Evolutionary conservation across 2,329 filamentous ascomycete genomes (phyloP), one percentile per base, ranked within the genome.

Genomic region (Colletotrichum gigasporum): DNA sequence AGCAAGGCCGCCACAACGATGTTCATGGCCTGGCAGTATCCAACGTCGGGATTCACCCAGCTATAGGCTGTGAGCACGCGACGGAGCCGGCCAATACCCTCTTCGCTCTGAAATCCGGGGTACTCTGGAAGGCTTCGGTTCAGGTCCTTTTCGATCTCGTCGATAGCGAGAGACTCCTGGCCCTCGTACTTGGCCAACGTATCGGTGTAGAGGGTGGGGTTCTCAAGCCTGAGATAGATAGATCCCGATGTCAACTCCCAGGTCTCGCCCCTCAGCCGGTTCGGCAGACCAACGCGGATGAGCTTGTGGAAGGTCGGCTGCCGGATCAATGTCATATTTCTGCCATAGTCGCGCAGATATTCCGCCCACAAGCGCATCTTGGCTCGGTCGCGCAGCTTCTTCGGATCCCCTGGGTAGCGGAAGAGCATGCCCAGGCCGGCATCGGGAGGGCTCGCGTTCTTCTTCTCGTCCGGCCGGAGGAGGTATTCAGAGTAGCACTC

Each of bases 11-110:
- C 96, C 57, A 97, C 95, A 32, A 99, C 96, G 70, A 99, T 99
- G 77, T 99, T 99, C 96, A 99, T 99, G 67, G 96, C 96, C 79
- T 99, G 96, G 77, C 96, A 99, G 78, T 99, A 99, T 69, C 96
- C 96, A 58, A 99, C 94, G 69, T 97, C 94, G 55, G 92, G 87
- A 72, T 99, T 96, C 50, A 91, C 92, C 96, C 96, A 99, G 79
- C 94, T 97, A 81, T 99, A 99, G 4, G 96, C 96, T 2, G 95
- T 98, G 58, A 99, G 84, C 35, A 99, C 96, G 62, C 95, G 87
- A 64, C 96, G 90, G 67, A 99, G 83, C 18, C 96, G 87, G 44
- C 90, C 93, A 69, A 99, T 99, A 14, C 96, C 96, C 72, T 97
- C 94, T 75, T 97, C 92, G 73, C 91, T 97, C 79, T 99, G 96